Evolutionary conservation across 176 grass and related monocot genomes (phyloP).

Genomic region (Aegilops longissima): DNA sequence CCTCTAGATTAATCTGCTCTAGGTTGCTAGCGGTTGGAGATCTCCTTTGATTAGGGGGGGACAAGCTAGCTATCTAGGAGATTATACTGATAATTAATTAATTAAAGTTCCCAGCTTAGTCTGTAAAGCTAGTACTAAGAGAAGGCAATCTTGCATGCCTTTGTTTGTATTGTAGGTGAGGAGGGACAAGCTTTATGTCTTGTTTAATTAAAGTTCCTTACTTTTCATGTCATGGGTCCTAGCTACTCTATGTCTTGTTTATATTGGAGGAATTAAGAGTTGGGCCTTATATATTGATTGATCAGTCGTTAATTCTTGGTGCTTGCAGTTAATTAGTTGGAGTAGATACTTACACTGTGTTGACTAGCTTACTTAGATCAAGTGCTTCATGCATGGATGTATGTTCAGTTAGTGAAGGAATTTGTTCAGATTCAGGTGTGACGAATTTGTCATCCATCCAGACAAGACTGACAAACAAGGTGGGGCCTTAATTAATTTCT

Average conservation of each 20-base stretch:
- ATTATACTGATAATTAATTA: no score
- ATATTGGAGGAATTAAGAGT: background rate
- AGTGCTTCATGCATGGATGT: no score
- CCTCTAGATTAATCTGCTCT: background rate
- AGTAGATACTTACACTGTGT: no score
- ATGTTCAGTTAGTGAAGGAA: no score
- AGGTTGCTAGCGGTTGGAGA: no score
- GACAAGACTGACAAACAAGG: background rate
- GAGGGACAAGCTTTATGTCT: background rate
- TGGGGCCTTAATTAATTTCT: background rate
- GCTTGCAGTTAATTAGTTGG: background rate
- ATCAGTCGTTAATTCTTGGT: background rate
- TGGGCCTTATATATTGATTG: background rate
- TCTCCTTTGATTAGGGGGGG: background rate
- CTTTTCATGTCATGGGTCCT: background rate
- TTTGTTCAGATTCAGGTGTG: background rate
- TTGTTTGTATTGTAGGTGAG: background rate
- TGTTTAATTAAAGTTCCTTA: background rate
- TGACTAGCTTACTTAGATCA: no score
- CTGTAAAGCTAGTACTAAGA: constrained; percentile 6
- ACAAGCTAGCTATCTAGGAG: background rate
- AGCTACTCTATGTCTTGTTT: background rate
- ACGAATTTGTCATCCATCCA: background rate
- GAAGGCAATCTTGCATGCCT: background rate
- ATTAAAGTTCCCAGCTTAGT: background rate